Base-by-base conservation (phyloP, 2,329 filamentous ascomycete genomes). In the Zelopaecilomyces penicillatus region DNA sequence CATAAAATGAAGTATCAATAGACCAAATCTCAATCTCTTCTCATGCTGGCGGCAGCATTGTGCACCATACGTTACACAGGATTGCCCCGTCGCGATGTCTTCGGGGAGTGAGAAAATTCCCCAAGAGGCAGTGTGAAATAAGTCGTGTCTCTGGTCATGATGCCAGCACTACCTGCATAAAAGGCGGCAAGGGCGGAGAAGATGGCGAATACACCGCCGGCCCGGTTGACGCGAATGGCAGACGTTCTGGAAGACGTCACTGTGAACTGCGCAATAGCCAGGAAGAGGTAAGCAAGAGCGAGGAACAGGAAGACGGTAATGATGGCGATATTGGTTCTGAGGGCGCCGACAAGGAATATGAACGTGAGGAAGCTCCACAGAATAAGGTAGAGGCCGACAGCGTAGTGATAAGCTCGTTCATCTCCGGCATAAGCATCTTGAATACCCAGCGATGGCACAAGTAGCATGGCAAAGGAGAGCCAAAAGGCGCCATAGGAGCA, bases 401-500 rank as follows among this genome's bases (percentile, higher is more conserved):
- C 71, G 49, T 72, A 65, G 54, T 74, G 76, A 30, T 65, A 66
- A 1, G 63, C 65, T 10, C 58, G 58, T 4, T 52, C 53, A 30
- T 64, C 63, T 7, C 63, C 66, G 2, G 54, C 55, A 45, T 78
- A 73, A 1, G 65, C 65, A 0, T 53, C 57, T 37, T 66, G 64
- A 52, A 81, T 77, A 41, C 72, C 75, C 4, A 78, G 70, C 2
- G 71, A 54, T 3, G 67, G 67, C 5, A 68, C 73, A 12, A 76
- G 63, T 51, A 79, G 75, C 65, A 80, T 78, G 52, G 70, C 75
- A 52, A 75, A 78, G 27, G 73, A 70, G 49, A 80, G 68, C 77
- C 76, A 81, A 65, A 81, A 81, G 48, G 76, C 75, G 46, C 76
- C 76, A 56, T 80, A 82, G 3, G 74, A 78, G 36, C 73, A 75